phyloP scores from a whole-genome alignment of 306 rosid genomes.

The Purshia tridentata region DNA sequence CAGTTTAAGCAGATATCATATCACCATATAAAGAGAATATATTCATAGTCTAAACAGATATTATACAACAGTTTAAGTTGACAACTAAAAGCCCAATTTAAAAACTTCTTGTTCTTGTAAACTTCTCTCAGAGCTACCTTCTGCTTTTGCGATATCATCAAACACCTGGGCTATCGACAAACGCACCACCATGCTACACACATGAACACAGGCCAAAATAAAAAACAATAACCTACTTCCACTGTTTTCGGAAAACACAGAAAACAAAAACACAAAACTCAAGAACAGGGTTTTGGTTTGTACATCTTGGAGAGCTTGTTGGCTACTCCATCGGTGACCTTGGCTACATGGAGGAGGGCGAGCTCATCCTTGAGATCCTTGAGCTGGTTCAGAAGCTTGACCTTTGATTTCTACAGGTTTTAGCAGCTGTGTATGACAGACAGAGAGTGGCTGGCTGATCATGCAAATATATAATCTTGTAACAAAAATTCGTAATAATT shows the following conservation, averaged over 20 bases:
- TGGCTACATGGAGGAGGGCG: constrained; percentile 88
- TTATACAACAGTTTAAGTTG: no score
- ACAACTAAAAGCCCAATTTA: no score
- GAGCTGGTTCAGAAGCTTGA: constrained; percentile 67
- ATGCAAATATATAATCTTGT: constrained; percentile 97
- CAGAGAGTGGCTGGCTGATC: constrained; percentile 97
- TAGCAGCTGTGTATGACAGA: constrained; percentile 86
- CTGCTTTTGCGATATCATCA: no score
- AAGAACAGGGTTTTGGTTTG: neutral
- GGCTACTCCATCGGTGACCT: constrained; percentile 98
- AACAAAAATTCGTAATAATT: constrained; percentile 74
- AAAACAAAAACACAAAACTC: neutral
- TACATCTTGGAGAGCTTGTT: constrained; percentile 99
- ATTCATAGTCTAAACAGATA: no score
- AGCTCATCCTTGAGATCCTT: constrained; percentile 97
- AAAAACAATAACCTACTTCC: no score
- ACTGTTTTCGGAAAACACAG: no score
- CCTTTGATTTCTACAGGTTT: constrained; percentile 68
- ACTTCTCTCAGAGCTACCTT: no score
- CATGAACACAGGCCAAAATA: constrained; percentile 7
- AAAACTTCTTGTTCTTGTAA: no score
- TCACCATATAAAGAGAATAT: no score
- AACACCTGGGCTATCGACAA: no score
- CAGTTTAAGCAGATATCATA: no score
- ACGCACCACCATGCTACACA: constrained; percentile 80